phyloP scores from a whole-genome alignment of 164 flowering plant species.

The Umbellularia californica region DNA sequence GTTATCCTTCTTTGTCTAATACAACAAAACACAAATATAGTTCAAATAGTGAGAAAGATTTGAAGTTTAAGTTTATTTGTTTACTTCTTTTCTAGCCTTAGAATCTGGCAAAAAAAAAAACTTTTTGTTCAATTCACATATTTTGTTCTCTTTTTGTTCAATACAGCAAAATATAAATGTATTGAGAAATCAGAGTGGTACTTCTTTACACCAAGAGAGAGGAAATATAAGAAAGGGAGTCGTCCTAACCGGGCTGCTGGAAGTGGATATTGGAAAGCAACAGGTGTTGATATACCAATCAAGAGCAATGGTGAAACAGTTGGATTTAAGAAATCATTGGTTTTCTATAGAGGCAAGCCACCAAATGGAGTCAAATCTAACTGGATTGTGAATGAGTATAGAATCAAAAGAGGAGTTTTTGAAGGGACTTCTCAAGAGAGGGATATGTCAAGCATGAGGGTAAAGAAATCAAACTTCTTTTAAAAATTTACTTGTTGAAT shows the following conservation, averaged over 20 bases:
- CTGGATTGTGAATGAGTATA: conserved; percentile 15
- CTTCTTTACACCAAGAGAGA: conserved; percentile 11
- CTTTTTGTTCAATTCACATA: no score
- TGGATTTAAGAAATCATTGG: conserved; percentile 6
- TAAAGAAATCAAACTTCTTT: neutral
- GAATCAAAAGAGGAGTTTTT: neutral
- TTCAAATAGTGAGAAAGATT: no score
- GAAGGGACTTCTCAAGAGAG: neutral
- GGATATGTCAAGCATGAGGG: conserved; percentile 4
- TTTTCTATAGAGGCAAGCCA: conserved; percentile 9
- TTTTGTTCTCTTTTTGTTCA: neutral
- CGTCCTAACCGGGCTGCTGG: conserved; percentile 8
- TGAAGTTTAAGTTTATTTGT: no score
- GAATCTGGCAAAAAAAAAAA: neutral
- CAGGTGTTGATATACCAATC: conserved; percentile 9
- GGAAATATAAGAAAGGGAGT: conserved; percentile 11
- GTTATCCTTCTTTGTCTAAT: no score
- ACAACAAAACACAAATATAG: no score
- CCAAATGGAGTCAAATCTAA: conserved; percentile 1
- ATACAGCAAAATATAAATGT: neutral
- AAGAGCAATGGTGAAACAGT: neutral
- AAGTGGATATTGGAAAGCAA: conserved; percentile 14
- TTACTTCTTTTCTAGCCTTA: neutral
- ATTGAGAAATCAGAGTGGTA: conserved; percentile 6
- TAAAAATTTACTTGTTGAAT: neutral